Percentiles rank a stretch among this genome's conserved stretches.
These are phyloP conservation scores for Rosa lucieae DNA, from an alignment of 306 rosid species.

Conservation along the genomic window DNA sequence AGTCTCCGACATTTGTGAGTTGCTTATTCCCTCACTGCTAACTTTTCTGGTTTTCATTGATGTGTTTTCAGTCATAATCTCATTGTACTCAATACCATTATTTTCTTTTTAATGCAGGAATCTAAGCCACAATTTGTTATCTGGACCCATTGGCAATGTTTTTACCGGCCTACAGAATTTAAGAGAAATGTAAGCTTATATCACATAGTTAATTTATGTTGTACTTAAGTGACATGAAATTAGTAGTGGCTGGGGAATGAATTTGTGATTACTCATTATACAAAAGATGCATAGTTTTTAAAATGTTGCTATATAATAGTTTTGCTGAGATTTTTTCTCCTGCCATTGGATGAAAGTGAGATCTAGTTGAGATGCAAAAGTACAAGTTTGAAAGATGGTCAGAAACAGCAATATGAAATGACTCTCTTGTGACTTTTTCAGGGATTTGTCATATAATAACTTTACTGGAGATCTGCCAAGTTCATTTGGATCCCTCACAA, in stretches of 20 bases:
- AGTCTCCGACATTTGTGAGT: conserved; percentile 77
- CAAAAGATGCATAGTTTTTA: not conserved
- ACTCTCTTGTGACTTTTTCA: conserved; percentile 31
- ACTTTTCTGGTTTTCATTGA: conserved; percentile 7
- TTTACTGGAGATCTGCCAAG: conserved; percentile 91
- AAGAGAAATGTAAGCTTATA: conserved; percentile 71
- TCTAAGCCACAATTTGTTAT: conserved; percentile 78
- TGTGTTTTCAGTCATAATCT: conserved; percentile 21
- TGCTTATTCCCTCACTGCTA: conserved; percentile 14
- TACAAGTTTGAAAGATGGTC: not conserved
- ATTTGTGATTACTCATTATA: not conserved
- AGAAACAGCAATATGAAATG: conserved; percentile 10
- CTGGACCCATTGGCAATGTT: conserved; percentile 82
- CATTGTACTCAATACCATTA: not conserved
- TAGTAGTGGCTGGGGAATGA: not conserved
- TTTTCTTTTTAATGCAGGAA: conserved; percentile 55
- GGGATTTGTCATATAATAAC: conserved; percentile 85
- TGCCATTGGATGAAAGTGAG: not conserved
- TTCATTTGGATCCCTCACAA: conserved; percentile 76
- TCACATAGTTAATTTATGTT: conserved; percentile 18
- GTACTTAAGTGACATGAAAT: conserved; percentile 26
- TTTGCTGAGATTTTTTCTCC: not conserved
- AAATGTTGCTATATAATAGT: not conserved
- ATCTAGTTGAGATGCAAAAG: not conserved
- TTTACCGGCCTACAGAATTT: conserved; percentile 70